Percentiles rank a stretch among this genome's conserved stretches.
Evolutionary conservation across 805 yeast genomes (phyloP).

Genomic region (Candida caryicola): DNA sequence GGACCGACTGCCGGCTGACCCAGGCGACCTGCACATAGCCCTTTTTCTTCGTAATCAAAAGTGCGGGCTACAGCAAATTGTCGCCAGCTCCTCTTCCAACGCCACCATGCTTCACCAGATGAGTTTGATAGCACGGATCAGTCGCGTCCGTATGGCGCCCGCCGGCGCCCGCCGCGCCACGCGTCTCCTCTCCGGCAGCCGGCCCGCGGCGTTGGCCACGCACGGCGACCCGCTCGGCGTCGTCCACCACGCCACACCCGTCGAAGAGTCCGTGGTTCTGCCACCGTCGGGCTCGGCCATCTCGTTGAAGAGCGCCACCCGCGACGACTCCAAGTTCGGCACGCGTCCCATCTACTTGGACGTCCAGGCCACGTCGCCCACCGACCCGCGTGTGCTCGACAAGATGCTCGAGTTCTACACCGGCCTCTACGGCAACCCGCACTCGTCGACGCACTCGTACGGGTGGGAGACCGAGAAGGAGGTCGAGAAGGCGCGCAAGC

Average conservation of each 20-base stretch:
- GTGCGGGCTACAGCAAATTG: too few relatives aligned
- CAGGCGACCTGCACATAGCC: too few relatives aligned
- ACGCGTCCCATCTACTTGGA: conserved; percentile 92
- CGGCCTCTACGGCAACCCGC: conserved; percentile 96
- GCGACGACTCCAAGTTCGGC: conserved; percentile 52
- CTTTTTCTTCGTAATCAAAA: too few relatives aligned
- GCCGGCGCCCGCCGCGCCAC: too few relatives aligned
- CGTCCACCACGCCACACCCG: conserved; percentile 13
- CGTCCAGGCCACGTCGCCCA: conserved; percentile 98
- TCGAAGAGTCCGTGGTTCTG: conserved; percentile 2
- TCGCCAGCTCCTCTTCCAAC: too few relatives aligned
- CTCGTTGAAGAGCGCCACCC: conserved; percentile 40
- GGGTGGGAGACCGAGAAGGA: conserved; percentile 98
- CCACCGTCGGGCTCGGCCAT: conserved; percentile 51
- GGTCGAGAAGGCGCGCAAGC: conserved; percentile 80
- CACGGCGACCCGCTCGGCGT: conserved; percentile 10
- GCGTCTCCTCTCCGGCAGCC: conserved; percentile 1
- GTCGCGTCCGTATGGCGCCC: too few relatives aligned
- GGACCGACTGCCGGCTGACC: too few relatives aligned
- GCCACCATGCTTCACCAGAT: too few relatives aligned
- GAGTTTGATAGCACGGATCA: too few relatives aligned
- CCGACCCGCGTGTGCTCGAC: conserved; percentile 93
- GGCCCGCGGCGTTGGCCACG: conserved; percentile 10
- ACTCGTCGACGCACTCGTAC: conserved; percentile 92
- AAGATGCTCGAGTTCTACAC: conserved; percentile 83